These are phyloP conservation scores for Quercus robur DNA, from an alignment of 306 rosid genomes.

Conservation along the genomic window DNA sequence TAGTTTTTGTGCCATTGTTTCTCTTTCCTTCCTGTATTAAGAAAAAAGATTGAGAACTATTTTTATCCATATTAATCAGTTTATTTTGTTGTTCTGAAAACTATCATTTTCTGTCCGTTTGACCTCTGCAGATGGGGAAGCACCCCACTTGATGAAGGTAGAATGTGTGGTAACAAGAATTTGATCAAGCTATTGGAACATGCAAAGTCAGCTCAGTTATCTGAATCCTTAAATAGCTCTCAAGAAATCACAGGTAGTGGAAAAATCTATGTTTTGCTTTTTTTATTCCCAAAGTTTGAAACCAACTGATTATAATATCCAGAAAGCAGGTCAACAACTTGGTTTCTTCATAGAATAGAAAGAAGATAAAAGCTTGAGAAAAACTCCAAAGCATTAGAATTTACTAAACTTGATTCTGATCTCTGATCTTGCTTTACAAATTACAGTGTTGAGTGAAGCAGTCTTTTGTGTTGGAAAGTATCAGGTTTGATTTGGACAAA, in stretches of 20 bases:
- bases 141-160: constrained; percentile 85
- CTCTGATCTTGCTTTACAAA: neutral
- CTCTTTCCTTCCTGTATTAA: constrained; percentile 12
- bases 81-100: neutral
- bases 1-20: neutral
- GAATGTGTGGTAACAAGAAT: constrained; percentile 78
- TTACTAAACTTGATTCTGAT: neutral
- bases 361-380: neutral
- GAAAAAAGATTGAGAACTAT: neutral
- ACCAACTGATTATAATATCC: neutral
- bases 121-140: constrained; percentile 78
- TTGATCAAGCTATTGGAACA: constrained; percentile 71
- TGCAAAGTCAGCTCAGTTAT: constrained; percentile 64
- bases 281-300: neutral
- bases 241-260: constrained; percentile 57
- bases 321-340: neutral
- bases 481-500: neutral
- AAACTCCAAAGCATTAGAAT: neutral
- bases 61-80: neutral
- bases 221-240: constrained; percentile 37
- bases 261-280: neutral
- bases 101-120: neutral
- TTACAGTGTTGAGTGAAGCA: neutral
- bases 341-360: neutral
- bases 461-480: neutral